Evolutionary conservation across 768 basidiomycete species (phyloP), one percentile per base, ranked within the genome.

Genomic region (Leccinum boreale): DNA sequence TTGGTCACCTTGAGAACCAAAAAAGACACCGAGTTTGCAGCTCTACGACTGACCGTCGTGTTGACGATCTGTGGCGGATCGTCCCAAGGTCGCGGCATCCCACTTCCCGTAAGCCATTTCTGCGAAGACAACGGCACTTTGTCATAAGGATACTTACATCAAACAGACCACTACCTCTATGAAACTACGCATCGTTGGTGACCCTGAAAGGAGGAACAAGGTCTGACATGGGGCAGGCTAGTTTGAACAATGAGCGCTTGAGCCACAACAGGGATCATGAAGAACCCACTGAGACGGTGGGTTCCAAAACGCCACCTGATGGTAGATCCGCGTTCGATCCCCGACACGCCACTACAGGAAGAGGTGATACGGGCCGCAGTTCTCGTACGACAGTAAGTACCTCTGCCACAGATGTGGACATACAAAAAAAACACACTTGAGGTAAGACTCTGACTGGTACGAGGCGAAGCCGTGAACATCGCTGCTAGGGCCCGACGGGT

Each of bases 61-160:
- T 47, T 23, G 62, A 50, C 57, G 44, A 67, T 67, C 57, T 55
- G 48, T 62, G 55, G 57, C 53, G 59, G 59, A 66, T 67, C 57
- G 56, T 55, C 57, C 29, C 46, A 21, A 50, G 58, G 10, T 58
- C 35, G 33, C 10, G 50, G 51, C 44, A 54, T 44, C 19, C 24
- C 26, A 23, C 50, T 59, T 56, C 52, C 17, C 36, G 6, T 24
- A 31, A 44, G 35, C 23, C 29, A 39, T 23, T 21, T 21, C 28
- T 39, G 36, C 36, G 44, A n/a, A 24, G 7, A 21, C 17, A 15
- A 53, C 28, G 39, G 15, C 45, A 24, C 3, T 39, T 23, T 42
- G 15, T 48, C n/a, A 46, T 46, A 7, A 36, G 17, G 23, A 46
- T 33, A 49, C 24, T 50, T 36, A 48, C 21, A 17, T 39, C 26